Evolutionary conservation across 2,329 filamentous ascomycete species (phyloP), one percentile per base, ranked within the genome.

Genomic region (Xylariaceae sp.): DNA sequence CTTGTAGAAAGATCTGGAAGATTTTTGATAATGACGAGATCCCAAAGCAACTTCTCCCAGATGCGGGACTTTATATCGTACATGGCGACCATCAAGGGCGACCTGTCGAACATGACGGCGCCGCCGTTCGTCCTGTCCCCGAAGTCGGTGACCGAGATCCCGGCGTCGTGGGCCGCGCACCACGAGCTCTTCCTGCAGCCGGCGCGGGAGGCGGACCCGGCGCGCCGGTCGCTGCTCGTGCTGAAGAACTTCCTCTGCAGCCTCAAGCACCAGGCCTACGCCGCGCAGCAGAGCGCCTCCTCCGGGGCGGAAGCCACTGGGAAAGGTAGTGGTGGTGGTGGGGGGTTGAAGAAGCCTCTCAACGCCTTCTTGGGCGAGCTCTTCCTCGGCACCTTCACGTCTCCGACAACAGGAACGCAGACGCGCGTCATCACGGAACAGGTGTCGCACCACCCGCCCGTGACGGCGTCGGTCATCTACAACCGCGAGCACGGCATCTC

Each of bases 121-220:
- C 73, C 71, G 9, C 70, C 72, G 3, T 76, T 74, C 54, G 71
- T 76, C 40, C 68, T 76, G 36, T 71, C 69, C 26, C 69, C 68
- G 15, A 73, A 65, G 30, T 76, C 73, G 2, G 68, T 75, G 28
- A 71, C 70, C 41, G 72, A 76, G 47, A 74, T 74, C 58, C 71
- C 70, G n/a, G 69, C 70, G 2, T 71, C 73, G 56, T 76, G 71
- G 72, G 66, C 70, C n/a, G 70, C 74, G 46, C 70, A 72, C 53
- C 73, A 72, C 23, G 61, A 63, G 16, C 52, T 73, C 1, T 72
- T 73, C 48, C 55, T 66, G 18, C 63, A 65, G 3, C 67, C 69
- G 4, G 66, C 68, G 1, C 47, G 54, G 8, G 66, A 66, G 43
- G 35, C 54, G 9, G 59, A 63, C 23, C 56, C 64, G 0, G 62